These are phyloP conservation scores for Talaromyces piceae DNA, from an alignment of 2,329 filamentous ascomycete species.

Conservation along the genomic window DNA sequence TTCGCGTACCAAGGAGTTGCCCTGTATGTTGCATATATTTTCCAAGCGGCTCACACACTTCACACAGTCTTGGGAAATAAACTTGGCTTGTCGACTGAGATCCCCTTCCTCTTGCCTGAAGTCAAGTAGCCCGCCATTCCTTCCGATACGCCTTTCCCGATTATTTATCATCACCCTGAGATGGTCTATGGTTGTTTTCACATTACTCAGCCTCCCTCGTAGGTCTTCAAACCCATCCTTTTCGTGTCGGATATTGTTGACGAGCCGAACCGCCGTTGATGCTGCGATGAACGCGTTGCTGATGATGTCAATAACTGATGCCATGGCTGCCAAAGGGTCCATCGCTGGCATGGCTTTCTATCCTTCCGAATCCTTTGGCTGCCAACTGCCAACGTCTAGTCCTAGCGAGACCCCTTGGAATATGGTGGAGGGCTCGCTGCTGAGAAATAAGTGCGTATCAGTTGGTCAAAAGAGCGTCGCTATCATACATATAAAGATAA, in stretches of 20 bases:
- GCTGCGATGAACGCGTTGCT: background rate
- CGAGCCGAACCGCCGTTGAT: background rate
- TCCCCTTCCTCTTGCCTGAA: background rate
- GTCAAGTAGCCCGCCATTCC: too few relatives aligned
- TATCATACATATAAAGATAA: background rate
- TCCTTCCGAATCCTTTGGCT: too few relatives aligned
- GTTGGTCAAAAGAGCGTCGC: too few relatives aligned
- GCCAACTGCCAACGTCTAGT: background rate
- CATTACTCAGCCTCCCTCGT: background rate
- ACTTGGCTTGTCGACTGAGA: background rate
- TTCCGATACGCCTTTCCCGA: background rate
- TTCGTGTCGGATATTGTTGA: background rate
- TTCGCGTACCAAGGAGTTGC: background rate
- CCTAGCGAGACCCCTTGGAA: background rate
- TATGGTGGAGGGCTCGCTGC: too few relatives aligned
- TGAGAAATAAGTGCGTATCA: too few relatives aligned
- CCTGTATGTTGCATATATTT: background rate
- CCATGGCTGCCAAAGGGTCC: background rate
- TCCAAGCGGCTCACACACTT: background rate
- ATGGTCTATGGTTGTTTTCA: background rate
- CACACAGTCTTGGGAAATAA: background rate
- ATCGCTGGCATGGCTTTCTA: background rate
- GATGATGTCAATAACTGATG: conserved; percentile 1
- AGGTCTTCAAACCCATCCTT: background rate
- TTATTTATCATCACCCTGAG: background rate